Conservation (phyloP, 2,329 filamentous ascomycete genomes). For the Calonectria naviculata region DNA sequence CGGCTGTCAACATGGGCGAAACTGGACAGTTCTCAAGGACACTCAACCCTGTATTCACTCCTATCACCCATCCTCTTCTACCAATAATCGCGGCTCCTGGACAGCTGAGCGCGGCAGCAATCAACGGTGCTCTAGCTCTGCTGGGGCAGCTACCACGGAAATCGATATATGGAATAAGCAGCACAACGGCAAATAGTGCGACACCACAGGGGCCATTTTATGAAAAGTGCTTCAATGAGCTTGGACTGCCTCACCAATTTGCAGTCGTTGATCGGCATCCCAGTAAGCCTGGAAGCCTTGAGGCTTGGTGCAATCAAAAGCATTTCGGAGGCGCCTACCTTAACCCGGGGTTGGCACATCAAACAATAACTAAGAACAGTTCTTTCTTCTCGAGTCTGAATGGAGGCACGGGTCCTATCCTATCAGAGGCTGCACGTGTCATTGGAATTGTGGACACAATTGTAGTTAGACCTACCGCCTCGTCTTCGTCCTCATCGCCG, state of each 20-base stretch:
- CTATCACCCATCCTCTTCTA: constrained; percentile 86
- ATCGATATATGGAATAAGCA: constrained; percentile 84
- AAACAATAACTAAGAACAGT: constrained; percentile 68
- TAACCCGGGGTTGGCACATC: constrained; percentile 74
- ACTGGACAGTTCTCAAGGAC: constrained; percentile 87
- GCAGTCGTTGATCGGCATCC: constrained; percentile 78
- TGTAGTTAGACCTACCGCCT: constrained; percentile 65
- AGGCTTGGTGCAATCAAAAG: constrained; percentile 77
- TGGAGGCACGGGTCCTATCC: constrained; percentile 62
- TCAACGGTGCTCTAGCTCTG: constrained; percentile 81
- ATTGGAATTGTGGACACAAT: constrained; percentile 89
- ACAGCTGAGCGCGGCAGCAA: constrained; percentile 86
- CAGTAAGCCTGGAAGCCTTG: constrained; percentile 73
- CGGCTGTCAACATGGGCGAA: constrained; percentile 88
- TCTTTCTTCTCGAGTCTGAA: constrained; percentile 63
- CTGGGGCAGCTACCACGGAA: constrained; percentile 85
- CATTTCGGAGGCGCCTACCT: constrained; percentile 87
- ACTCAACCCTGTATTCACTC: constrained; percentile 87
- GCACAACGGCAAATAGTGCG: constrained; percentile 68
- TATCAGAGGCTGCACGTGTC: constrained; percentile 81
- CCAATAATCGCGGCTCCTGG: constrained; percentile 88
- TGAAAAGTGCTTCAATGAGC: constrained; percentile 84
- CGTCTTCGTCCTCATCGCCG: constrained; percentile 56
- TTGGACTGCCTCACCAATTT: constrained; percentile 88
- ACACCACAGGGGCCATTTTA: constrained; percentile 86